Percentiles rank a stretch among this genome's conserved stretches.
Evolutionary conservation across 495 filamentous ascomycete species (phyloP).

Genomic region (Symbiotaphrina buchneri): DNA sequence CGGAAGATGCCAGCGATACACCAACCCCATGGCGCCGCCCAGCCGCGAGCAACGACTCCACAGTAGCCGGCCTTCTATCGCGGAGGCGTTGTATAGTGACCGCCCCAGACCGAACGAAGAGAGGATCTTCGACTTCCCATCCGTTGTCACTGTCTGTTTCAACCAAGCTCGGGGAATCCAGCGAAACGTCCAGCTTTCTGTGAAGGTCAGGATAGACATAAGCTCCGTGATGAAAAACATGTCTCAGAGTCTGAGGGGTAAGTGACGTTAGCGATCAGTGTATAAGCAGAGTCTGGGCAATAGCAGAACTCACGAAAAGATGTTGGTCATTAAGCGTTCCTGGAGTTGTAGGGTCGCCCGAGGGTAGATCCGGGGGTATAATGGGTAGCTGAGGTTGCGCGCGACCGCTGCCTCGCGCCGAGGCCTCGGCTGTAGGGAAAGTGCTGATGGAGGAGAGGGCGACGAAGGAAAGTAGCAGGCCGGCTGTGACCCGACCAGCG

Average conservation of each 20-base stretch:
- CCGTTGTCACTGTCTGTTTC: slow-evolving; percentile 37
- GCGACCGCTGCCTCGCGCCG: slow-evolving; percentile 11
- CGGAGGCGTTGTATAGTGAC: slow-evolving; percentile 56
- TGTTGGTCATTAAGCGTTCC: no score
- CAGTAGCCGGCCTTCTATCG: slow-evolving; percentile 49
- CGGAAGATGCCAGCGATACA: slow-evolving; percentile 34
- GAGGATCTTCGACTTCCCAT: slow-evolving; percentile 18
- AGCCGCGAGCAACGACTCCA: slow-evolving; percentile 52
- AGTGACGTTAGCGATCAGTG: slow-evolving; percentile 1
- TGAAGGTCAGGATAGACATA: slow-evolving; percentile 51
- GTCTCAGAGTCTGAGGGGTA: slow-evolving; percentile 43
- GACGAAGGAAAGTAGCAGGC: slow-evolving; percentile 38
- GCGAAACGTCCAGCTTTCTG: slow-evolving; percentile 44
- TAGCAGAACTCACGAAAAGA: no score
- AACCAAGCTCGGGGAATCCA: slow-evolving; percentile 37
- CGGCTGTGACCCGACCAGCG: slow-evolving; percentile 32
- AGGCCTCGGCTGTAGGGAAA: slow-evolving; percentile 10
- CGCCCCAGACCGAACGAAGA: slow-evolving; percentile 33
- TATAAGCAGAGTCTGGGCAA: neutral
- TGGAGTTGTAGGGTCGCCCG: slow-evolving; percentile 16
- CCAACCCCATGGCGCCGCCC: slow-evolving; percentile 35
- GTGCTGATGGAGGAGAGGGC: slow-evolving; percentile 20
- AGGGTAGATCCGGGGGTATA: slow-evolving; percentile 8
- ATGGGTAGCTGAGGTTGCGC: slow-evolving; percentile 15
- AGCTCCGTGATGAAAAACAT: slow-evolving; percentile 79